Conservation (phyloP, 139 green algal genomes). For the Coelastrella sp. region DNA sequence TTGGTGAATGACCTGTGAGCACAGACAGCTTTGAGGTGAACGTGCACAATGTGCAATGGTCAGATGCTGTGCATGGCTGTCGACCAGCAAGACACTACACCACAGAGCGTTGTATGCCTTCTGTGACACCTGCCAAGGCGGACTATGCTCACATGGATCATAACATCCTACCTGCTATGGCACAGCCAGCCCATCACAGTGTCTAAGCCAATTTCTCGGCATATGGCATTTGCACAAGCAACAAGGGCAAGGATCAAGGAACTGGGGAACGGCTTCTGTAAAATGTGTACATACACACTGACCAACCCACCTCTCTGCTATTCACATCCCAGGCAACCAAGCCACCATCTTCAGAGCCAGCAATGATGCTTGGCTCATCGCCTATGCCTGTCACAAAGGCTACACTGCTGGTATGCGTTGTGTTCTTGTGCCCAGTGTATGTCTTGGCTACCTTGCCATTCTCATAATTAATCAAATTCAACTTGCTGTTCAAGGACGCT, state of each 20-base stretch:
- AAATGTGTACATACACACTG: background rate
- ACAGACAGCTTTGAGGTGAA: background rate
- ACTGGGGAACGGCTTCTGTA: background rate
- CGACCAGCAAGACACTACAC: no score
- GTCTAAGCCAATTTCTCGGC: no score
- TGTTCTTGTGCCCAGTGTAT: constrained; percentile 73
- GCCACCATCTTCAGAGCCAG: constrained; percentile 85
- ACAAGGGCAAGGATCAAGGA: no score
- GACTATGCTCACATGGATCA: no score
- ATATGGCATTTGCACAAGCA: no score
- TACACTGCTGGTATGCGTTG: constrained; percentile 54
- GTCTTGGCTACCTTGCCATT: constrained; percentile 65
- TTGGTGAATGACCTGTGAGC: background rate
- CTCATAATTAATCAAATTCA: constrained; percentile 83
- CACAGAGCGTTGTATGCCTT: no score
- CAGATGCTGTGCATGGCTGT: no score
- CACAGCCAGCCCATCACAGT: no score
- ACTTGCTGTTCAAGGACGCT: constrained; percentile 68
- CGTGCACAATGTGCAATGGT: background rate
- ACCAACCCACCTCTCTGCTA: constrained; percentile 56
- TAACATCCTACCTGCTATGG: no score
- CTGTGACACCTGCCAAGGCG: no score
- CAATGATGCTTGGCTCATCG: constrained; percentile 70
- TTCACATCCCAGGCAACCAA: constrained; percentile 89
- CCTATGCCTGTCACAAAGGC: constrained; percentile 30